Evolutionary conservation across 805 yeast genomes (phyloP).

Genomic region (Maudiozyma saulgeensis): DNA sequence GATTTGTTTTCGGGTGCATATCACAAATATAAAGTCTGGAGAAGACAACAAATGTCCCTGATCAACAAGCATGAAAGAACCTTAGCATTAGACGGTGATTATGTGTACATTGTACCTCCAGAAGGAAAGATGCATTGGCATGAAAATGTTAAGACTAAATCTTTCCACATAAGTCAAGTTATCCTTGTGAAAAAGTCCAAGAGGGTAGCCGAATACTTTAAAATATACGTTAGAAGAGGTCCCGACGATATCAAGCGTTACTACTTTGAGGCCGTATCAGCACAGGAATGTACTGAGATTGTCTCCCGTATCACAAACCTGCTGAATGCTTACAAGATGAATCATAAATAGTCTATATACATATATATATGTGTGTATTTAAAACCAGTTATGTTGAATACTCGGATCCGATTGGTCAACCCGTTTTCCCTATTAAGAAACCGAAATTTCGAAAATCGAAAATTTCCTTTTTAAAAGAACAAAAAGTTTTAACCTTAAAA

Average conservation of each 20-base stretch:
- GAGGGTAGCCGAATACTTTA: slow-evolving; percentile 70
- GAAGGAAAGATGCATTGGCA: slow-evolving; percentile 69
- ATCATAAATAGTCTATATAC: slow-evolving; percentile 19
- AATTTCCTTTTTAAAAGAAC: neutral
- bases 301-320: slow-evolving; percentile 58
- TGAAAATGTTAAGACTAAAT: slow-evolving; percentile 70
- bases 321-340: slow-evolving; percentile 43
- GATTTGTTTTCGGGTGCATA: slow-evolving; percentile 45
- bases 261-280: slow-evolving; percentile 68
- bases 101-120: slow-evolving; percentile 72
- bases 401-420: neutral
- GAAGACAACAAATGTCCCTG: slow-evolving; percentile 80
- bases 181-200: slow-evolving; percentile 64
- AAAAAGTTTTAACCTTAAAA: neutral
- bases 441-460: too few relatives aligned
- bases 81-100: slow-evolving; percentile 88
- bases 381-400: neutral
- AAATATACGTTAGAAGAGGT: slow-evolving; percentile 60
- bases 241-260: slow-evolving; percentile 67
- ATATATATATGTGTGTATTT: neutral
- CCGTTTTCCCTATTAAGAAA: neutral
- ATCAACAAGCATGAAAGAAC: slow-evolving; percentile 67
- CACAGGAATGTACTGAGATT: slow-evolving; percentile 59
- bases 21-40: slow-evolving; percentile 78
- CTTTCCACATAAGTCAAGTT: slow-evolving; percentile 77